Base-by-base conservation (phyloP, 2,329 filamentous ascomycete genomes). In the Biscogniauxia marginata region DNA sequence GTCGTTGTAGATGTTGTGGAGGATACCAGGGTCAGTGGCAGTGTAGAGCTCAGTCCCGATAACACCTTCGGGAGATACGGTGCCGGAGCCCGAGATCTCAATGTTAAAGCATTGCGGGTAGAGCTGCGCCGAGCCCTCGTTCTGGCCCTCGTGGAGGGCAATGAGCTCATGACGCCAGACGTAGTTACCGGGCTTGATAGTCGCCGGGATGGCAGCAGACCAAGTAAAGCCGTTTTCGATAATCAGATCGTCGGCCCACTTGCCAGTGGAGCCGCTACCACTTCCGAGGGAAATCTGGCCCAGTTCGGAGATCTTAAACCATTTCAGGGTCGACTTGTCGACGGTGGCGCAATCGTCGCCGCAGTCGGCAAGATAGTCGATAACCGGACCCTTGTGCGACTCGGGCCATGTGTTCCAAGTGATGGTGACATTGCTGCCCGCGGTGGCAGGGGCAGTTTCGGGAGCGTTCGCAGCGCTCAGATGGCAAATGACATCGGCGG, bases 401-500 rank as follows among this genome's bases (percentile, higher is more conserved):
- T 80, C 75, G n/a, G 86, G 86, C 87, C 87, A 90, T 16, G 75
- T 74, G 56, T 78, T 82, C 87, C 86, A 89, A 64, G 83, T 78
- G 49, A 89, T 72, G 56, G 81, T 74, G 62, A 89, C 69, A 7
- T 75, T 76, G 60, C 76, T 75, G 59, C 87, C 87, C 13, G 86
- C 87, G n/a, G 77, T 74, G 39, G 88, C 80, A 45, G 57, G 56
- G 20, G 64, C 65, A n/a, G 52, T 55, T 9, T 63, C 48, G 25
- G 65, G 58, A 4, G 69, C 74, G 49, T 74, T 70, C 16, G 64
- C 69, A 4, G 70, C 71, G 21, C 62, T 65, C 19, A 68, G 61
- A 62, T 75, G 71, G 61, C 75, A 77, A 62, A 73, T 73, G 50
- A 77, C 76, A 53, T 75, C 72, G 20, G 62, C 50, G 23, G 58